phyloP scores from a whole-genome alignment of 2,329 filamentous ascomycete species.

The Tolypocladium tundrense region DNA sequence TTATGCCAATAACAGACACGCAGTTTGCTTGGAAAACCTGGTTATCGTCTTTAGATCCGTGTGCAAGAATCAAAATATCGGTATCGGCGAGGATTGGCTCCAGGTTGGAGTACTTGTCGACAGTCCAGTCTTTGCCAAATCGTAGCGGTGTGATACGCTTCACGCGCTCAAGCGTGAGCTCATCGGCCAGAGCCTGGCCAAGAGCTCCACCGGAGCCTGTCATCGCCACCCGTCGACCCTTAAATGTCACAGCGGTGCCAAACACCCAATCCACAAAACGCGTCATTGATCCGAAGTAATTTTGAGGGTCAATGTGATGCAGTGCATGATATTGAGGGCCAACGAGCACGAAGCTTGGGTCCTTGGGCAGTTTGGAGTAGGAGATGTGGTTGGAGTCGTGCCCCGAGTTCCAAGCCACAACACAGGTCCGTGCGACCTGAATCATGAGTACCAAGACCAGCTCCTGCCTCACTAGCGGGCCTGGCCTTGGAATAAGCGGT shows the following conservation, averaged over 20 bases:
- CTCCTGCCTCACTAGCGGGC: not conserved
- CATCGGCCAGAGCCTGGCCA: constrained; percentile 1
- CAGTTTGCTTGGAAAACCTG: constrained; percentile 5
- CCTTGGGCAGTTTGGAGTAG: constrained; percentile 4
- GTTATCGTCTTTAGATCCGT: constrained; percentile 5
- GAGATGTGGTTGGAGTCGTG: constrained; percentile 8
- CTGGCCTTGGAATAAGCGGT: not conserved
- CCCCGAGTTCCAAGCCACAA: constrained; percentile 6
- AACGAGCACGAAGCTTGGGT: constrained; percentile 4
- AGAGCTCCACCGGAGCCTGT: constrained; percentile 7
- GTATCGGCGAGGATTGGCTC: constrained; percentile 3
- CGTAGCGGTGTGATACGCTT: constrained; percentile 1
- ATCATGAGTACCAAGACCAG: not conserved
- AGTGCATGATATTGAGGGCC: constrained; percentile 9
- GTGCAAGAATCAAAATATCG: constrained; percentile 7
- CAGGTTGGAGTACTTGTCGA: constrained; percentile 1
- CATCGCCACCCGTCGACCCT: constrained; percentile 7
- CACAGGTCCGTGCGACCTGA: not conserved
- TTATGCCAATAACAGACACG: constrained; percentile 1
- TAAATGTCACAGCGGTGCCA: constrained; percentile 6
- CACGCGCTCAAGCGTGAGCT: constrained; percentile 2
- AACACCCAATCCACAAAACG: constrained; percentile 8
- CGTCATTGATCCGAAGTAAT: constrained; percentile 10
- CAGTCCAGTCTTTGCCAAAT: constrained; percentile 5
- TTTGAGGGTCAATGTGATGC: constrained; percentile 10